Conservation (phyloP, 2,329 filamentous ascomycete genomes). For the Penicillium sclerotigenum region DNA sequence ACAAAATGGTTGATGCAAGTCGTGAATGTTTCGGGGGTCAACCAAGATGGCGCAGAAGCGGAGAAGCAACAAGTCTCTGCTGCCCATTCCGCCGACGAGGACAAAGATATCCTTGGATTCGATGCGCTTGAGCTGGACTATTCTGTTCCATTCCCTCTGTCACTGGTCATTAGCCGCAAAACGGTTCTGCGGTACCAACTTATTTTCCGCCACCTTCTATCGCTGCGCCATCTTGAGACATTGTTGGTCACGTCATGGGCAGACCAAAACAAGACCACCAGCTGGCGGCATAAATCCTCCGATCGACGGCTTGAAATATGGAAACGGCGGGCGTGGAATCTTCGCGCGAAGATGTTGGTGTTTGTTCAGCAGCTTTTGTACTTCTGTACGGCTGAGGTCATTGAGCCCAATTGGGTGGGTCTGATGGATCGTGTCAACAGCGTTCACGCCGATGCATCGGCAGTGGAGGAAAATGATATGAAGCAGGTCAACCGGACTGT, state of each 20-base stretch:
- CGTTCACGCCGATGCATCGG: constrained; percentile 45
- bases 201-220: constrained; percentile 89
- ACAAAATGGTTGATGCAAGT: constrained; percentile 94
- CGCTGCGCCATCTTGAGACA: constrained; percentile 82
- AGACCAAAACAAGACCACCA: constrained; percentile 74
- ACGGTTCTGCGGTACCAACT: constrained; percentile 97
- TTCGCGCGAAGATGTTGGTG: constrained; percentile 90
- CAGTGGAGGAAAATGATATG: constrained; percentile 38
- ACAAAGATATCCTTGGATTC: constrained; percentile 83
- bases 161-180: constrained; percentile 90
- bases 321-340: constrained; percentile 89
- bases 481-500: constrained; percentile 71
- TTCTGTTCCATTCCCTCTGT: constrained; percentile 88
- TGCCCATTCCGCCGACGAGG: constrained; percentile 63
- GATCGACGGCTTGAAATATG: constrained; percentile 76
- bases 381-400: constrained; percentile 94
- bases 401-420: constrained; percentile 94
- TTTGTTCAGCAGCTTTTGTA: constrained; percentile 97
- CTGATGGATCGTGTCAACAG: constrained; percentile 81
- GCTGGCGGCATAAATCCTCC: constrained; percentile 78
- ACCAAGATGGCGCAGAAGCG: constrained; percentile 68
- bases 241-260: constrained; percentile 86
- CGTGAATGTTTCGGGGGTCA: constrained; percentile 92
- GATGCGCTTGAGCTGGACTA: constrained; percentile 94
- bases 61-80: constrained; percentile 70